A percentile compares a stretch with the other conserved stretches of the same genome.
Conservation (phyloP, 768 basidiomycete species). For the Cyclocybe cylindracea region DNA sequence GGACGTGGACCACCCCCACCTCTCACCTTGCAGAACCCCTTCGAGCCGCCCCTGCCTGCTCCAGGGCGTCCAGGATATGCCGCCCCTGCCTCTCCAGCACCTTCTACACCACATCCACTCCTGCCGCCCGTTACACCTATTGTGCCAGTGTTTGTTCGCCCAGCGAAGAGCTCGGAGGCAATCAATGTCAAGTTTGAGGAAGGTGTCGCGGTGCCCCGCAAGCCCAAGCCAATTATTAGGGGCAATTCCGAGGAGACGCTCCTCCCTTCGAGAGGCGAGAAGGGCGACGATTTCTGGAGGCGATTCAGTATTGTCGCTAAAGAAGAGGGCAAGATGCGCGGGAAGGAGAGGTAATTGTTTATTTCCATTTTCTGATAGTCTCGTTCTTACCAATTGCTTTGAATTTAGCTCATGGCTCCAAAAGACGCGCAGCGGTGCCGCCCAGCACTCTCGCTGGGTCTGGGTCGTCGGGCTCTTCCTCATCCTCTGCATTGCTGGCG, state of each 20-base stretch:
- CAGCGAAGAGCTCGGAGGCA: slow-evolving; percentile 29
- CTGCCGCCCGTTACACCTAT: slow-evolving; percentile 80
- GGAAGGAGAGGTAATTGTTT: slow-evolving; percentile 46
- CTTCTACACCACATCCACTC: slow-evolving; percentile 66
- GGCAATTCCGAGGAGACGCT: slow-evolving; percentile 68
- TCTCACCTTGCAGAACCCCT: slow-evolving; percentile 26
- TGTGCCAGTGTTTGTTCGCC: slow-evolving; percentile 74
- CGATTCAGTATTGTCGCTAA: slow-evolving; percentile 84
- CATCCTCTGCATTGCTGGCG: slow-evolving; percentile 53
- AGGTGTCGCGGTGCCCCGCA: slow-evolving; percentile 29
- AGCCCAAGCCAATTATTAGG: slow-evolving; percentile 61
- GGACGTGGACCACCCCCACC: slow-evolving; percentile 23
- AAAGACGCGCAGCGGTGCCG: slow-evolving; percentile 57
- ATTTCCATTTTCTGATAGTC: not conserved
- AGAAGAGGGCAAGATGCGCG: slow-evolving; percentile 49
- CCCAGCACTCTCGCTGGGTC: slow-evolving; percentile 64
- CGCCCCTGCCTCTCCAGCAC: slow-evolving; percentile 24
- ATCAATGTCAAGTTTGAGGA: slow-evolving; percentile 45
- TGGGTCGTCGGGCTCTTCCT: slow-evolving; percentile 68
- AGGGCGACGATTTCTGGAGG: slow-evolving; percentile 85
- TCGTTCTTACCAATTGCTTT: not conserved
- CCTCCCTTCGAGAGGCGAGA: slow-evolving; percentile 67
- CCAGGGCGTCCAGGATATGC: slow-evolving; percentile 9
- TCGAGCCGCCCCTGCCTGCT: slow-evolving; percentile 17
- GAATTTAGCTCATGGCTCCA: slow-evolving; percentile 60